phyloP scores from a whole-genome alignment of 306 rosid species.

The Albizia julibrissin region DNA sequence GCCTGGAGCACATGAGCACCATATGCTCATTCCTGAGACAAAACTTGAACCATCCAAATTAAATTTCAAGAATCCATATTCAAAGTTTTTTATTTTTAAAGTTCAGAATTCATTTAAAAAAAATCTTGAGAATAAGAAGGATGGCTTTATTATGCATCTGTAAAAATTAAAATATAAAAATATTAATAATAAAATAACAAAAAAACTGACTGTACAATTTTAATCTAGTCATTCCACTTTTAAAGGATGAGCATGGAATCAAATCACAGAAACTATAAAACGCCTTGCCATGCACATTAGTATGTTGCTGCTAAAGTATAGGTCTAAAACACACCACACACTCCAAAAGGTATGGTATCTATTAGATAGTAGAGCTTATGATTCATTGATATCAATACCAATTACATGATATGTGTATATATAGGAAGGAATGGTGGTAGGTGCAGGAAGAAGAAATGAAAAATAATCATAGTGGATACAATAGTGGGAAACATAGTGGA shows the following conservation, averaged over 20 bases:
- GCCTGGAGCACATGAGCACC: background rate
- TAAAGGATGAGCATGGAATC: background rate
- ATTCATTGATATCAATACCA: no score
- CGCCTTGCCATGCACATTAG: constrained; percentile 7
- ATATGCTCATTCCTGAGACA: background rate
- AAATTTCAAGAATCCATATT: background rate
- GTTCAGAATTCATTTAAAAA: background rate
- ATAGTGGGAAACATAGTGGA: no score
- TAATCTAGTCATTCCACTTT: background rate
- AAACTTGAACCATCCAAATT: background rate
- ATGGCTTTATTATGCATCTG: background rate
- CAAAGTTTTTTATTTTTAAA: background rate
- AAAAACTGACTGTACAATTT: background rate
- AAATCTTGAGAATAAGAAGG: background rate
- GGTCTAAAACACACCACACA: background rate
- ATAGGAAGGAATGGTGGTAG: no score
- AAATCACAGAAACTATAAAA: constrained; percentile 18
- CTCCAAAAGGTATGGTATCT: constrained; percentile 12
- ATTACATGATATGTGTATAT: no score
- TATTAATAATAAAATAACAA: background rate
- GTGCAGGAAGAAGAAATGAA: no score
- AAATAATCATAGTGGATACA: no score
- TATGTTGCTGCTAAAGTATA: constrained; percentile 13
- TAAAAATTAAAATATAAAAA: no score
- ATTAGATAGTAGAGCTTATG: no score